phyloP scores from a whole-genome alignment of 2,329 filamentous ascomycete species.

The Penicillium sp. region DNA sequence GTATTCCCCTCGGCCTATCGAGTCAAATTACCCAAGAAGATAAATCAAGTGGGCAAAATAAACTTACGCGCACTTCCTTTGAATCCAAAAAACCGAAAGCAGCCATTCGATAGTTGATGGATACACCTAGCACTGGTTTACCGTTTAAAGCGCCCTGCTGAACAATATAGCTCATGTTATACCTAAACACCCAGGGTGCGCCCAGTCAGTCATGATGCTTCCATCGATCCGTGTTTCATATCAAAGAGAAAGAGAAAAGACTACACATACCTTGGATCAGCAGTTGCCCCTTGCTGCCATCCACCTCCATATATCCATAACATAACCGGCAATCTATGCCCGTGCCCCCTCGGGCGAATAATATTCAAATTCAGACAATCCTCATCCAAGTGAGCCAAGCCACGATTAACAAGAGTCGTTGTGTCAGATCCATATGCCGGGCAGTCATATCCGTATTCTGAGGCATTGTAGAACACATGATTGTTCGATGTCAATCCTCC shows the following conservation, averaged over 20 bases:
- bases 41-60: too few species aligned
- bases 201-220: too few species aligned
- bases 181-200: conserved; percentile 11
- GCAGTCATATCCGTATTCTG: conserved; percentile 31
- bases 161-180: conserved; percentile 34
- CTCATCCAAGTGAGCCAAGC: conserved; percentile 22
- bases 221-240: background rate
- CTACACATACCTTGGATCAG: conserved; percentile 27
- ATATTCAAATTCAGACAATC: conserved; percentile 31
- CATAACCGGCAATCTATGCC: conserved; percentile 26
- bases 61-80: conserved; percentile 27
- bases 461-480: conserved; percentile 27
- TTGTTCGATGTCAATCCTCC: background rate
- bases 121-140: conserved; percentile 31
- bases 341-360: conserved; percentile 17
- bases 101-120: conserved; percentile 32
- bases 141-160: conserved; percentile 27
- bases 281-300: conserved; percentile 31
- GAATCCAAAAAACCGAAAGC: conserved; percentile 35
- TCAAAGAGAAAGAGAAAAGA: background rate
- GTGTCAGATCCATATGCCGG: conserved; percentile 32
- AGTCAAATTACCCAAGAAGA: background rate
- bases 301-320: conserved; percentile 35
- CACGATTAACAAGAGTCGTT: conserved; percentile 19
- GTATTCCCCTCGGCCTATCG: conserved; percentile 27